Base-by-base conservation (phyloP, 139 green algal genomes). In the Tetraselmis chui region DNA sequence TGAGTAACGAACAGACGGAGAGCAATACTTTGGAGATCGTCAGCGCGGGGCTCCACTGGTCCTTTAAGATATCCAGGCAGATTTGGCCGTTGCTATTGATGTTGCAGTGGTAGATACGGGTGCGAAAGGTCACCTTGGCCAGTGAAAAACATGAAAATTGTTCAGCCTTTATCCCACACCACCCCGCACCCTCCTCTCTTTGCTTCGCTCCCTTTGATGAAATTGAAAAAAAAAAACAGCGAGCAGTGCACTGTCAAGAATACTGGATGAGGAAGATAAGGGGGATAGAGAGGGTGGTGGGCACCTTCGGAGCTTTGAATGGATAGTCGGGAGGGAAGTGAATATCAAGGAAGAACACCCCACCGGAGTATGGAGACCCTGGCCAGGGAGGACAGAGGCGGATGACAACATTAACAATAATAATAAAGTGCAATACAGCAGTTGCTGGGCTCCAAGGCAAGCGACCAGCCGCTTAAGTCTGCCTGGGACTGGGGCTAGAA, bases 281-380 rank as follows among this genome's bases (percentile, higher is more conserved):
- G n/a, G n/a, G n/a, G n/a, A n/a, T n/a, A n/a, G n/a, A n/a, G n/a
- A n/a, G n/a, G n/a, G n/a, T n/a, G n/a, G 75, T 67, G 31, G 75
- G 2, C 32, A 96, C 94, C 89, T 98, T 97, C 18, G 96, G 96
- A 0, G 96, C 92, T 83, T 96, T 97, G 88, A 99, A 99, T 1
- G 96, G 96, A 85, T 99, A 99, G 86, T 99, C 95, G 28, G 90
- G 79, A 2, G 96, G 96, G 82, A 98, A 99, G 30, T 91, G 86
- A 79, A 98, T 98, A 83, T 98, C 95, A 0, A 98, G 86, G 81
- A 98, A 98, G 91, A 97, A 98, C 0, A 98, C 87, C 30, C 95
- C 95, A 2, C 91, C 93, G 0, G 89, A 77, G 76, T 98, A 98
- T 0, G 95, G 95, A 0, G 92, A 97, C 2, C 92, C 95, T 95